phyloP scores from a whole-genome alignment of 257 asterid species.

The Nicotiana knightiana region DNA sequence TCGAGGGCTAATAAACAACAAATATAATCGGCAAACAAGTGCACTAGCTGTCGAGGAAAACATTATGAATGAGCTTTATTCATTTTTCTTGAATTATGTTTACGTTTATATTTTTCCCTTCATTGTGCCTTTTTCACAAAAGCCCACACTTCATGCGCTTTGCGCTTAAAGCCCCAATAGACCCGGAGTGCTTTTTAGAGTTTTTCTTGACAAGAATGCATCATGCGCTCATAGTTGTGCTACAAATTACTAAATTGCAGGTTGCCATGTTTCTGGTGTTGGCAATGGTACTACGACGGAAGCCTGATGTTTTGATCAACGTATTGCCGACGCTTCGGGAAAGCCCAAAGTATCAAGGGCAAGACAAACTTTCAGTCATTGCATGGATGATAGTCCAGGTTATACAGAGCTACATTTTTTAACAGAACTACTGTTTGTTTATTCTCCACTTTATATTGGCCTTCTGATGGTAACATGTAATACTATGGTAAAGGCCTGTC shows the following conservation, averaged over 20 bases:
- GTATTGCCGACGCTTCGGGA: conserved; percentile 51
- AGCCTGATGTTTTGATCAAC: conserved; percentile 56
- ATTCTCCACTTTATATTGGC: background rate
- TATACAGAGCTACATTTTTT: background rate
- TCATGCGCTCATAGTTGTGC: background rate
- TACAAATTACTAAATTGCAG: conserved; percentile 31
- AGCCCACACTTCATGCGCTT: too few species aligned
- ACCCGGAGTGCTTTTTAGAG: too few species aligned
- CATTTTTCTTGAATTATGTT: too few species aligned
- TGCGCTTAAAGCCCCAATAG: too few species aligned
- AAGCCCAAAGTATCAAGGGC: conserved; percentile 69
- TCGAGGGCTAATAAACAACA: too few species aligned
- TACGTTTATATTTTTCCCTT: too few species aligned
- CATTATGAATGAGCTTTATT: too few species aligned
- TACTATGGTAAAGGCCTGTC: conserved; percentile 45
- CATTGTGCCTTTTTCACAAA: too few species aligned
- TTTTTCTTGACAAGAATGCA: too few species aligned
- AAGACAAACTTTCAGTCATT: conserved; percentile 60
- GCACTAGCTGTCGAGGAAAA: too few species aligned
- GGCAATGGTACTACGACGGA: conserved; percentile 70
- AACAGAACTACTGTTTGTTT: background rate
- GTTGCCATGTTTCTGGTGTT: conserved; percentile 67
- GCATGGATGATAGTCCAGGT: conserved; percentile 82
- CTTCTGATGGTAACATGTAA: conserved; percentile 12
- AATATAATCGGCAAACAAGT: too few species aligned